Base-by-base conservation (phyloP, 805 yeast species). In the Naumovozyma baii region DNA sequence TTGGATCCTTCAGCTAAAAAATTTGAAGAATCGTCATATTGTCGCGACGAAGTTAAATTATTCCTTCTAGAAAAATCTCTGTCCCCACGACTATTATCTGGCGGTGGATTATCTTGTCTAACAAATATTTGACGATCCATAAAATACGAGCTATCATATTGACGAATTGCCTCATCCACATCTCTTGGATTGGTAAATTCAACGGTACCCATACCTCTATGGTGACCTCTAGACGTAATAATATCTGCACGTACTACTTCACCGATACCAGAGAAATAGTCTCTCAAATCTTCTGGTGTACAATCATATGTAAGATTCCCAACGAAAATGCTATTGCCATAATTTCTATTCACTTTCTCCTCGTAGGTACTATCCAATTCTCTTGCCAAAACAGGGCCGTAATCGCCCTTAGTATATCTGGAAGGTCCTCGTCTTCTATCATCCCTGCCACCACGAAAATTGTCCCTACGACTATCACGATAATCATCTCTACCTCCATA, bases 191-290 rank as follows among this genome's bases (percentile, higher is more conserved):
- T 67, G 10, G 76, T 67, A 53, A 80, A 88, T 61, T 87, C 96
- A 32, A 87, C 95, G 18, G 95, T 84, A 31, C 88, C 90, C 90
- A 81, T 82, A 46, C 94, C 94, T 63, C 90, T 71, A 55, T 86
- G 80, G 53, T 81, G 81, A 41, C 94, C 94, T 50, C 80, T 75
- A 44, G 75, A 71, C 2, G 80, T 78, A 34, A 86, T 80, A 39
- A 88, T 80, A 59, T 87, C 96, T 3, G 95, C 94, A 47, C 84
- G 73, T 16, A 79, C 70, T 39, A 87, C 81, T 20, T 69, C 73
- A 33, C 87, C 87, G 31, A 72, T 72, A 19, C 61, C 62, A n/a
- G 68, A 62, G 59, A 83, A 83, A 46, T 72, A 68, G 14, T 69
- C 78, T 53, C 74, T 74, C 38, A 83, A 65, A 29, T 80, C 80